These are phyloP conservation scores for Kappamyces sp. DNA, from an alignment of 192 early-diverging fungal genomes.

Conservation along the genomic window DNA sequence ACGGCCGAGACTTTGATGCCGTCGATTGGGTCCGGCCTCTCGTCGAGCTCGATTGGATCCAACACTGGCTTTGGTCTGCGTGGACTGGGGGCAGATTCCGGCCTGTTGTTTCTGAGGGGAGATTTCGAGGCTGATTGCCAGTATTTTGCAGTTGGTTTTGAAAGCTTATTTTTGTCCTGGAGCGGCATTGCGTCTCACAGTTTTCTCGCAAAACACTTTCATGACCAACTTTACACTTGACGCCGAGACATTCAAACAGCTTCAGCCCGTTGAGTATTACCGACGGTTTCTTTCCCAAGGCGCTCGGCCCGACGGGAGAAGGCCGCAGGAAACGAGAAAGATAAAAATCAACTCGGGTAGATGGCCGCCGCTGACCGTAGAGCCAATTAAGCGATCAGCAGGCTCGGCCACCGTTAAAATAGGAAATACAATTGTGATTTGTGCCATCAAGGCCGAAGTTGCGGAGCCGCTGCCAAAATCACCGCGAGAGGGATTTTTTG, in stretches of 20 bases:
- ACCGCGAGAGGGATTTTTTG: conserved; percentile 74
- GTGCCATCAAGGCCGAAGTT: conserved; percentile 93
- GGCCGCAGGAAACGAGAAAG: conserved; percentile 61
- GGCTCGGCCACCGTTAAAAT: conserved; percentile 83
- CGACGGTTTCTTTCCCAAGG: conserved; percentile 72
- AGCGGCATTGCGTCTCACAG: too few relatives aligned
- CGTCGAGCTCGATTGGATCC: too few relatives aligned
- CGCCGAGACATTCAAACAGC: conserved; percentile 70
- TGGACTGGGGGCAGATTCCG: too few relatives aligned
- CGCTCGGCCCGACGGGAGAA: conserved; percentile 77
- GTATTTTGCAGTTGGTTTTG: too few relatives aligned
- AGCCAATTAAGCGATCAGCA: conserved; percentile 68
- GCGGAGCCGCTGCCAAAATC: conserved; percentile 63
- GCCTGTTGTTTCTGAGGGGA: too few relatives aligned
- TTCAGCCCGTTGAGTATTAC: conserved; percentile 84
- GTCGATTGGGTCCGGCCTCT: too few relatives aligned
- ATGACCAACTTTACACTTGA: conserved; percentile 24
- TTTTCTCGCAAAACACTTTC: too few relatives aligned
- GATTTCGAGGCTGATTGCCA: too few relatives aligned
- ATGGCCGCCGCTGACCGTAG: conserved; percentile 21
- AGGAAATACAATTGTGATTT: conserved; percentile 84
- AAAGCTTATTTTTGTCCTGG: too few relatives aligned
- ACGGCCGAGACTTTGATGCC: too few relatives aligned
- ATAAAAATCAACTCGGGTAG: conserved; percentile 56
- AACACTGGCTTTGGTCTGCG: too few relatives aligned